phyloP scores from a whole-genome alignment of 306 rosid genomes.

The Lupinus albus region DNA sequence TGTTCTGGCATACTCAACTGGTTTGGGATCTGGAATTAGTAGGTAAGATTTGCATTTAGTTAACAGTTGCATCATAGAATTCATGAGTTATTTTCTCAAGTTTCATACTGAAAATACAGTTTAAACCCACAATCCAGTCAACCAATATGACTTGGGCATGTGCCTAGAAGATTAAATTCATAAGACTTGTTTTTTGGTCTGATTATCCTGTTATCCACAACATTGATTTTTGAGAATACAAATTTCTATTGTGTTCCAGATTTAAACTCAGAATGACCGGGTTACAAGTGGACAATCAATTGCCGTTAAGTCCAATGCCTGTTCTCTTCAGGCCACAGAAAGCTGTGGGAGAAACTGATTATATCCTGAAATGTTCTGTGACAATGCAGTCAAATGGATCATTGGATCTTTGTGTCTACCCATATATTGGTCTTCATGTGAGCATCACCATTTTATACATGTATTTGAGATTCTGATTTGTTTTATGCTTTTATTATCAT shows the following conservation, averaged over 20 bases:
- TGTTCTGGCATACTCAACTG: slow-evolving; percentile 79
- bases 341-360: slow-evolving; percentile 71
- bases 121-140: slow-evolving; percentile 23
- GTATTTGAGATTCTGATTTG: no score
- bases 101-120: slow-evolving; percentile 15
- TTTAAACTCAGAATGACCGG: slow-evolving; percentile 87
- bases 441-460: slow-evolving; percentile 41
- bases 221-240: slow-evolving; percentile 39
- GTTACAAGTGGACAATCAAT: slow-evolving; percentile 90
- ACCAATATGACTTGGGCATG: slow-evolving; percentile 29
- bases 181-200: slow-evolving; percentile 7
- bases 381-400: slow-evolving; percentile 91
- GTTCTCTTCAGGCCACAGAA: slow-evolving; percentile 94
- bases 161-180: slow-evolving; percentile 24
- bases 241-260: slow-evolving; percentile 50
- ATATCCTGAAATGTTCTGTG: slow-evolving; percentile 82
- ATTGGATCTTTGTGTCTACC: slow-evolving; percentile 84
- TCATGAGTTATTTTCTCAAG: slow-evolving; percentile 29
- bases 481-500: no score
- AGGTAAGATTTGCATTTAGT: slow-evolving; percentile 57
- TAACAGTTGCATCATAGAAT: slow-evolving; percentile 26
- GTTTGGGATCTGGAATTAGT: slow-evolving; percentile 89
- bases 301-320: slow-evolving; percentile 94
- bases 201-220: slow-evolving; percentile 19
- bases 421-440: slow-evolving; percentile 89